Percentiles rank a stretch among this genome's conserved stretches.
These are phyloP conservation scores for Bonia amplexicaulis DNA, from an alignment of 176 grass and related monocot genomes.

Conservation along the genomic window DNA sequence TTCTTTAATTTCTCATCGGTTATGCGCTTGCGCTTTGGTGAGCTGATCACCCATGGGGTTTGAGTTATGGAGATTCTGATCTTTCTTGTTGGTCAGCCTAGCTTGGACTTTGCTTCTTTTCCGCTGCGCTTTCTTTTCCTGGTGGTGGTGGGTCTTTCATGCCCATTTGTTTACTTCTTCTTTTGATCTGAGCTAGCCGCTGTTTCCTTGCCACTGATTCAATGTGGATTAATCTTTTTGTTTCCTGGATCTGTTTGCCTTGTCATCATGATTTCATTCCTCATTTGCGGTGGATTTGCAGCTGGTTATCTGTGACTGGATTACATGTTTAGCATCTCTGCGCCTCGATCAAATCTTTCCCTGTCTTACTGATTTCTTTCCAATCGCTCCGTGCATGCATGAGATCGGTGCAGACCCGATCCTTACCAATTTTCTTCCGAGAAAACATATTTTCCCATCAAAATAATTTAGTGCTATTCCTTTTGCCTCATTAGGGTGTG, in stretches of 20 bases:
- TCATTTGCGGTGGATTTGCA: background rate
- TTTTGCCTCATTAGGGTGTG: background rate
- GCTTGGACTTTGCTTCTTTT: background rate
- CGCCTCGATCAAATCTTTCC: background rate
- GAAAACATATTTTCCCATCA: background rate
- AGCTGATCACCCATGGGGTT: background rate
- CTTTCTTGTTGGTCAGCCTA: background rate
- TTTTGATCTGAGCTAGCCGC: background rate
- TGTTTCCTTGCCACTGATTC: background rate
- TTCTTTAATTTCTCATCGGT: background rate
- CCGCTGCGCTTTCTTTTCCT: background rate
- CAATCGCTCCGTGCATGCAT: background rate
- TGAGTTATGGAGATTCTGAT: background rate
- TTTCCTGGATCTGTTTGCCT: background rate
- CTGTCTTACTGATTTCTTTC: constrained; percentile 7
- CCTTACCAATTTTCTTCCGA: background rate
- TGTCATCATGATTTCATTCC: background rate
- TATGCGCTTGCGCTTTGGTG: background rate
- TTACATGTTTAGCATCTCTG: background rate
- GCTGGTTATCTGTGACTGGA: background rate
- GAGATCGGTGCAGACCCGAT: background rate
- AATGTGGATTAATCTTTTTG: background rate
- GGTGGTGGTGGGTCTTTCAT: background rate
- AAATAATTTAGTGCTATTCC: background rate
- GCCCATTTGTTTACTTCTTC: background rate